A percentile compares a stretch with the other conserved stretches of the same genome.
Conservation (phyloP, 768 basidiomycete genomes). For the Lactarius tabidus region DNA sequence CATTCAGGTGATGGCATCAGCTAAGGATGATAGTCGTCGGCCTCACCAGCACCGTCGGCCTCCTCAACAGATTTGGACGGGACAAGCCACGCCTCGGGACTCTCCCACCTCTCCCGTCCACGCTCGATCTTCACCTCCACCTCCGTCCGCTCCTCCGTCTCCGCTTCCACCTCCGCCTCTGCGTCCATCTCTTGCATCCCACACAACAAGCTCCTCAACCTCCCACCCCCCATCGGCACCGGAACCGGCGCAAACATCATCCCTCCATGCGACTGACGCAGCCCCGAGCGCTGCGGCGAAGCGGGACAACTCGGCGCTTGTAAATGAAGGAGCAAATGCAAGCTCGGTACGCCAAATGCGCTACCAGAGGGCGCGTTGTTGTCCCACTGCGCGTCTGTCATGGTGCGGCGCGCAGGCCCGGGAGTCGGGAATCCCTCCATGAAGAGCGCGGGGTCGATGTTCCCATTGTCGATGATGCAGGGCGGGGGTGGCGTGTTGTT, state of each 20-base stretch:
- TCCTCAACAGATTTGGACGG: constrained; percentile 10
- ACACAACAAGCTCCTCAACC: background rate
- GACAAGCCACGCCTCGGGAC: constrained; percentile 22
- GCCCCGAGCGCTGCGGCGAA: background rate
- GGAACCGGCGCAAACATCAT: constrained; percentile 4
- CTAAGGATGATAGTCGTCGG: background rate
- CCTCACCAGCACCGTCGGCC: background rate
- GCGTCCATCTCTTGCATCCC: background rate
- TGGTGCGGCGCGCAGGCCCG: background rate
- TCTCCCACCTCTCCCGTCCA: constrained; percentile 2
- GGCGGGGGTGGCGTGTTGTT: background rate
- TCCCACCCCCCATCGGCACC: background rate
- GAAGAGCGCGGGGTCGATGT: constrained; percentile 23
- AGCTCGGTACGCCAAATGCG: too few species aligned
- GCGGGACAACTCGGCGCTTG: background rate
- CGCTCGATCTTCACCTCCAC: background rate
- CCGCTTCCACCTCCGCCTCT: background rate
- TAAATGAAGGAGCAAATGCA: background rate
- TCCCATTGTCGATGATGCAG: background rate
- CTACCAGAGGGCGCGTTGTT: background rate
- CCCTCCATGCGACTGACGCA: background rate
- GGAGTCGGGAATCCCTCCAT: background rate
- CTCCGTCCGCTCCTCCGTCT: background rate
- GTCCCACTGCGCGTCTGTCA: background rate
- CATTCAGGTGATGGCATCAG: background rate